Base-by-base conservation (phyloP, 1,139 yeast genomes). In the Magnusiomyces clavatus region DNA sequence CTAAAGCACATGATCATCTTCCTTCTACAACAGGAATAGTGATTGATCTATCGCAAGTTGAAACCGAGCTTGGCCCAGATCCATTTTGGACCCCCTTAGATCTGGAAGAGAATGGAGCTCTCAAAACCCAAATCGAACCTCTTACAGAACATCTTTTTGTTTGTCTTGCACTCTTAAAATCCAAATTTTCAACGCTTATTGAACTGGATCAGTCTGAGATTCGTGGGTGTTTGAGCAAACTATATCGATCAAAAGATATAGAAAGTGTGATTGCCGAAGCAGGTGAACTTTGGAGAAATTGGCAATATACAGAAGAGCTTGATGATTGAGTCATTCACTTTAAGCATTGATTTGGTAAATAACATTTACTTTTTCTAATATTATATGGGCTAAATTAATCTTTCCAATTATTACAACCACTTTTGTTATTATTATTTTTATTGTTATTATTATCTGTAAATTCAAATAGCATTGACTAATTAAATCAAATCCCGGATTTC, bases 151-250 rank as follows among this genome's bases (percentile, higher is more conserved):
- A 89, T 46, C 70, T 86, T 1, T 90, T 88, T 64, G 79, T 86
- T 8, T 81, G 88, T 50, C 72, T 89, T 51, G 89, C 96, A 1
- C 77, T 89, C 50, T 72, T 90, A 57, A 88, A 87, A 66, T 81
- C 92, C 48, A 84, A 86, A 65, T 90, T 86, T 61, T 80, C 81
- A 60, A 80, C 84, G 42, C 74, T 90, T 54, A 76, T 87, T 57
- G 97, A 90, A 64, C 79, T 88, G 57, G 97, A 90, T 63, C 95
- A 86, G 64, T 83, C 87, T 58, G 97, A 90, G 69, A 86, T 88
- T 42, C 75, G 90, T 48, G 95, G 89, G 64, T 82, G 81, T 59
- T 73, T 90, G 57, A 80, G 82, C 52, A 77, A 85, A 53, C 63
- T 77, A 17, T 76, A 77, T 51, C 61, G 69, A 55, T 68, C 65